Percentiles rank a stretch among this genome's conserved stretches.
phyloP scores from a whole-genome alignment of 2,329 filamentous ascomycete species.

The Sporothrix protearum region DNA sequence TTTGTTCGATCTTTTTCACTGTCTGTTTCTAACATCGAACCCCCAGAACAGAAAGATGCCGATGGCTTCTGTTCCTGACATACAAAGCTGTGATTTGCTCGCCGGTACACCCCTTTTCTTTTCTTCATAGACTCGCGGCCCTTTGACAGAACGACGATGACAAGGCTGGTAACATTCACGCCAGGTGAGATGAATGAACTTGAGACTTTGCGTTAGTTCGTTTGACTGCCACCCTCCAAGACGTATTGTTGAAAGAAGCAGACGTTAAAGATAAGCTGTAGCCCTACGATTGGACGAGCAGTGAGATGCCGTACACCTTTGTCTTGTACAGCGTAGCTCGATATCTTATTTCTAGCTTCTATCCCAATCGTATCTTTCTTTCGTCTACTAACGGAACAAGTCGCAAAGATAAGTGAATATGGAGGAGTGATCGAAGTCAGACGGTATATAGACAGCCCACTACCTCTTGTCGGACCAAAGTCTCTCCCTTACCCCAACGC shows the following conservation, averaged over 20 bases:
- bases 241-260: not conserved
- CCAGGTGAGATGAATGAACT: too few relatives aligned
- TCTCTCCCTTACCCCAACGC: not conserved
- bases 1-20: not conserved
- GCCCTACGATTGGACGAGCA: not conserved
- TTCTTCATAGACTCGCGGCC: too few relatives aligned
- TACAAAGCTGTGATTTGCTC: too few relatives aligned
- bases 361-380: not conserved
- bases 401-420: not conserved
- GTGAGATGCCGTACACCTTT: not conserved
- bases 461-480: not conserved
- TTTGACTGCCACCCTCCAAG: not conserved
- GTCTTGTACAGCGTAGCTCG: not conserved
- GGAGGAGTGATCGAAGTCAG: not conserved
- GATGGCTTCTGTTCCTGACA: too few relatives aligned
- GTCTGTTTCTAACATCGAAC: too few relatives aligned
- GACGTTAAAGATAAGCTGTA: constrained; percentile 1
- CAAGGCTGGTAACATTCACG: too few relatives aligned
- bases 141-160: too few relatives aligned
- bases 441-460: not conserved
- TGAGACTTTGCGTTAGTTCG: not conserved
- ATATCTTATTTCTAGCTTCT: not conserved
- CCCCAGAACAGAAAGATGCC: too few relatives aligned
- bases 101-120: too few relatives aligned
- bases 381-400: not conserved